A percentile compares a stretch with the other conserved stretches of the same genome.
Conservation (phyloP, 371 early-diverging fungal species). For the Neoconidiobolus thromboides region DNA sequence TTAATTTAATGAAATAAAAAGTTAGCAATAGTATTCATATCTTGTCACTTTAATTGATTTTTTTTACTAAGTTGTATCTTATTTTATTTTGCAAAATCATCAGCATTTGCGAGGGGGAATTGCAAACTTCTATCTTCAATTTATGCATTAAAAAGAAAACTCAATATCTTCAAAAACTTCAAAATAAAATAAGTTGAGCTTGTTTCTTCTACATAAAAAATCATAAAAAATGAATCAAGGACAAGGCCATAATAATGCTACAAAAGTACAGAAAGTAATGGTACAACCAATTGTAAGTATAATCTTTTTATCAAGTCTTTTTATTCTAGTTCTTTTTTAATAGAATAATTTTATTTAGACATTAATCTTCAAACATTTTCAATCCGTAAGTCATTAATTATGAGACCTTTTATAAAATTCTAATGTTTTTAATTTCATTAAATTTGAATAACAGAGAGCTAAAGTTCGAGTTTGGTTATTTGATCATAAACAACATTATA, state of each 20-base stretch:
- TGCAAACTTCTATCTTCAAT: too few relatives aligned
- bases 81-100: too few relatives aligned
- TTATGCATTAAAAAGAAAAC: too few relatives aligned
- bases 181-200: too few relatives aligned
- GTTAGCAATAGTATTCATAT: too few relatives aligned
- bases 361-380: constrained; percentile 82
- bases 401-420: neutral
- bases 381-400: constrained; percentile 25
- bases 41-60: too few relatives aligned
- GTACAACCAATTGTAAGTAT: constrained; percentile 81
- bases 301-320: neutral
- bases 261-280: constrained; percentile 83
- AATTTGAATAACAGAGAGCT: constrained; percentile 35
- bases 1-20: too few relatives aligned
- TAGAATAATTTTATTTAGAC: constrained; percentile 26
- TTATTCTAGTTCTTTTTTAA: neutral
- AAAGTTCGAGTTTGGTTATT: constrained; percentile 86
- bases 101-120: too few relatives aligned
- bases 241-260: neutral
- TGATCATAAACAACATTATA: constrained; percentile 64
- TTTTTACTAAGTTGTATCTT: too few relatives aligned
- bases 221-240: too few relatives aligned
- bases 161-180: too few relatives aligned
- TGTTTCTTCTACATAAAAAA: too few relatives aligned
- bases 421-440: neutral